These are phyloP conservation scores for Porogramme epimiltina DNA, from an alignment of 1,284 basidiomycete species.

Conservation along the genomic window DNA sequence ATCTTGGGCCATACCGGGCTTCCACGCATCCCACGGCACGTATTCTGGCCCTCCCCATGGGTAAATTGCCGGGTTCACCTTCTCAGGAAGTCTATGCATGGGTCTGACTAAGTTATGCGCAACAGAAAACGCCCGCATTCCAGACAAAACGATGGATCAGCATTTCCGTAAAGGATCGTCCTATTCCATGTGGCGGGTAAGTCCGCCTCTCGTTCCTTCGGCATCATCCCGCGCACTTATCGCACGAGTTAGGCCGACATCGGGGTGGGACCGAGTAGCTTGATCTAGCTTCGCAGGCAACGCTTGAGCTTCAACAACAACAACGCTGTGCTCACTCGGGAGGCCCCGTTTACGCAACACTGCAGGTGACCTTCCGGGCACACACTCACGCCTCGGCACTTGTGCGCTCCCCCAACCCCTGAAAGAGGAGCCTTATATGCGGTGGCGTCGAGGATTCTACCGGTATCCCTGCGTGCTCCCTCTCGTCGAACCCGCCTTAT, in stretches of 20 bases:
- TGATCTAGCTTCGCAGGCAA: not conserved
- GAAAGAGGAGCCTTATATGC: too few relatives aligned
- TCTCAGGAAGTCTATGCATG: too few relatives aligned
- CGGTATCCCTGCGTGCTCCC: too few relatives aligned
- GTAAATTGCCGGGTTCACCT: too few relatives aligned
- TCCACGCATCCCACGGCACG: too few relatives aligned
- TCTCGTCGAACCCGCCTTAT: too few relatives aligned
- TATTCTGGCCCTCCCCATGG: too few relatives aligned
- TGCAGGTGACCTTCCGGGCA: conserved; percentile 4
- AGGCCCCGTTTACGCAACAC: not conserved
- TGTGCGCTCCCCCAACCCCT: not conserved
- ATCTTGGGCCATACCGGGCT: too few relatives aligned
- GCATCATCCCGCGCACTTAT: not conserved
- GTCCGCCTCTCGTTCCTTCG: not conserved
- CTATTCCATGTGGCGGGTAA: not conserved
- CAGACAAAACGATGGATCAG: not conserved
- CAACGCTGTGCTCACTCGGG: not conserved
- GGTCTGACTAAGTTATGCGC: too few relatives aligned
- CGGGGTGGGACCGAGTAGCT: not conserved
- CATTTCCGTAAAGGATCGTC: not conserved
- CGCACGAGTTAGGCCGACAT: too few relatives aligned
- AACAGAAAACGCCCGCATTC: too few relatives aligned
- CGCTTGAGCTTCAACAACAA: not conserved
- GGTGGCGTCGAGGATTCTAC: too few relatives aligned
- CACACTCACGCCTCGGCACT: conserved; percentile 8